Evolutionary conservation across 495 filamentous ascomycete genomes (phyloP).

Genomic region (Lasiosphaeria hispida): DNA sequence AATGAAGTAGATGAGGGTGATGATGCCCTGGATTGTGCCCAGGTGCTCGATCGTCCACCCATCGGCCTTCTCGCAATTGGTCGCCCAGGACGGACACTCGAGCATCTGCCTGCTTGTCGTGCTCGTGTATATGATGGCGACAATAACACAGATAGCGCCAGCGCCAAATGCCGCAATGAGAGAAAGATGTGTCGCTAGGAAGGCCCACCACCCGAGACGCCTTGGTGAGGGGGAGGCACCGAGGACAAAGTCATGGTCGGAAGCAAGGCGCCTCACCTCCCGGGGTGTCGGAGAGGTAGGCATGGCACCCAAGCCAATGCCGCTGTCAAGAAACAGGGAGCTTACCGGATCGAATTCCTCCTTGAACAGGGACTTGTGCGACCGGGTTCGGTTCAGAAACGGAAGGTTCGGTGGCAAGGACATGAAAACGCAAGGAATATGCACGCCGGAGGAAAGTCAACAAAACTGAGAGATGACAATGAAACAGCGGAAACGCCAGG

Average conservation of each 20-base stretch:
- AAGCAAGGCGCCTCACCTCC: slow-evolving; percentile 28
- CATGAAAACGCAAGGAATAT: neutral
- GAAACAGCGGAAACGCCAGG: neutral
- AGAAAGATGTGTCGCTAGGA: slow-evolving; percentile 27
- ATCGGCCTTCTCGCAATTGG: slow-evolving; percentile 17
- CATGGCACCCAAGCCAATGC: slow-evolving; percentile 16
- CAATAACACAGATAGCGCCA: slow-evolving; percentile 23
- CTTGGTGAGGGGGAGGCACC: slow-evolving; percentile 17
- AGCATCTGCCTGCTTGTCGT: slow-evolving; percentile 23
- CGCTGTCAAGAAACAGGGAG: slow-evolving; percentile 6
- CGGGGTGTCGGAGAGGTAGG: slow-evolving; percentile 22
- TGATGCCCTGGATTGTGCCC: slow-evolving; percentile 28
- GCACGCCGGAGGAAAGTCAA: neutral
- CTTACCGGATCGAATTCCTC: slow-evolving; percentile 27
- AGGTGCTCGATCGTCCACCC: slow-evolving; percentile 28
- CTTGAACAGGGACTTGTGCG: slow-evolving; percentile 28
- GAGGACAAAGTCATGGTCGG: slow-evolving; percentile 30
- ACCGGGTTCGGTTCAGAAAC: slow-evolving; percentile 20
- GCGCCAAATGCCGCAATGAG: slow-evolving; percentile 21
- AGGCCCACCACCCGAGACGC: slow-evolving; percentile 26
- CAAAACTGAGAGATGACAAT: neutral
- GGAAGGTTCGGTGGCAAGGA: slow-evolving; percentile 5
- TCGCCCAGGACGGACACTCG: slow-evolving; percentile 29
- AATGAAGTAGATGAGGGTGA: slow-evolving; percentile 28
- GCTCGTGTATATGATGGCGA: slow-evolving; percentile 27